Conservation (phyloP, 2,329 filamentous ascomycete genomes). For the Aspergillus spinulosporus region DNA sequence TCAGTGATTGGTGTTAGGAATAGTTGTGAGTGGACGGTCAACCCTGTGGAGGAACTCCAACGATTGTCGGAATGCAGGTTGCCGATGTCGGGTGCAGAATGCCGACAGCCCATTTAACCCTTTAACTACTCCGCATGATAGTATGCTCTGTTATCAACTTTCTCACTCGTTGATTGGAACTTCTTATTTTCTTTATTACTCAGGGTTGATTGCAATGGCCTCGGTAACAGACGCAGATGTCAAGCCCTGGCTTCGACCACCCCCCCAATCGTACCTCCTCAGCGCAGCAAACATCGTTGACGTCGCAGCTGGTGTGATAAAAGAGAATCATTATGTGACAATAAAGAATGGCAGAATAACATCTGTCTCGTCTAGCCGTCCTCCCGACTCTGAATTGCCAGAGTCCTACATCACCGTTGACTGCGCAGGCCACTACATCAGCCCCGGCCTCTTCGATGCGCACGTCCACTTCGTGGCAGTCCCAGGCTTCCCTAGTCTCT, state of each 20-base stretch:
- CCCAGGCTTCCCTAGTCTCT: constrained; percentile 25
- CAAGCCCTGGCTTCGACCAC: constrained; percentile 26
- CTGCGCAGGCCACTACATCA: constrained; percentile 24
- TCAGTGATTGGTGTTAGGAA: background rate
- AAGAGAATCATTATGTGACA: constrained; percentile 10
- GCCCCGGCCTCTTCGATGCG: constrained; percentile 29
- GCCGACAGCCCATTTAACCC: background rate
- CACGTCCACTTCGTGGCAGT: constrained; percentile 31
- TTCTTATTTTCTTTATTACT: background rate
- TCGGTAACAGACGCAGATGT: background rate
- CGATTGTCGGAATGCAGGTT: background rate
- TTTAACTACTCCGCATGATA: constrained; percentile 16
- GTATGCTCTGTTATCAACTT: background rate
- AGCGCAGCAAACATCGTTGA: constrained; percentile 28
- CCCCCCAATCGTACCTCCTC: constrained; percentile 21
- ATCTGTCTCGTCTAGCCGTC: constrained; percentile 7
- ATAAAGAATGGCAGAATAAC: constrained; percentile 24
- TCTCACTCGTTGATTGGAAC: background rate
- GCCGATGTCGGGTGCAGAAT: constrained; percentile 1
- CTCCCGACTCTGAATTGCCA: background rate
- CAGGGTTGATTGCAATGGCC: background rate
- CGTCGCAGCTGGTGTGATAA: constrained; percentile 21
- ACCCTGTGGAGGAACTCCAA: background rate
- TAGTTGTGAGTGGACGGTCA: background rate
- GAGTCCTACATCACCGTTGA: constrained; percentile 13